Base-by-base conservation (phyloP, 2,329 filamentous ascomycete species). In the Didymella sp. region DNA sequence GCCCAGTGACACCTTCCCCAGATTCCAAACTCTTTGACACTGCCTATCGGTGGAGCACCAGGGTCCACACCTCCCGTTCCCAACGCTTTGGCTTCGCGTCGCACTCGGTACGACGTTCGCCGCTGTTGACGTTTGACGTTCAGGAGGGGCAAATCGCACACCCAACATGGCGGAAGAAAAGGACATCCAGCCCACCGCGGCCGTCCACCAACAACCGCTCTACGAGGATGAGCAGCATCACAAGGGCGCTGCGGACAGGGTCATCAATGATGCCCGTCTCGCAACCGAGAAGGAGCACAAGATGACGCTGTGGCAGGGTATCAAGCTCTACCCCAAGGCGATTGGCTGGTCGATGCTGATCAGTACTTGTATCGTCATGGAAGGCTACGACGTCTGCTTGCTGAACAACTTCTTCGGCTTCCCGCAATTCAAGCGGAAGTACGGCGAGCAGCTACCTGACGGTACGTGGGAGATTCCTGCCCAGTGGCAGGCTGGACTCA, bases 281-380 rank as follows among this genome's bases (percentile, higher is more conserved):
- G 80, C 80, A 13, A 79, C 79, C 4, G 79, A 81, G 41, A 80
- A 79, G 55, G 80, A 82, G 62, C 79, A 80, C 57, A 78, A 72
- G 46, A 82, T 82, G 80, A 80, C 78, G 12, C 79, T 96, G 56
- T 71, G 84, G 73, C 86, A 96, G 79, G 92, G 91, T 60, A 82
- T 96, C 74, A 86, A 82, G 71, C 82, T 95, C 24, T 96, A 96
- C 72, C 92, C 91, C 56, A 94, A 96, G 79, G 92, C 92, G 21
- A 88, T 96, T 54, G 84, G 80, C 21, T 96, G 91, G 91, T 91
- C 88, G 67, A 70, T 96, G 47, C 80, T 96, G 57, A 93, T 96
- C 75, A 94, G 89, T n/a, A 94, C 91, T 0, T 93, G 90, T 73
- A 95, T 96, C 70, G 87, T 86, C 68, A 96, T 96, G 92, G 92